Base-by-base conservation (phyloP, 306 rosid genomes). In the Cucurbita maxima region DNA sequence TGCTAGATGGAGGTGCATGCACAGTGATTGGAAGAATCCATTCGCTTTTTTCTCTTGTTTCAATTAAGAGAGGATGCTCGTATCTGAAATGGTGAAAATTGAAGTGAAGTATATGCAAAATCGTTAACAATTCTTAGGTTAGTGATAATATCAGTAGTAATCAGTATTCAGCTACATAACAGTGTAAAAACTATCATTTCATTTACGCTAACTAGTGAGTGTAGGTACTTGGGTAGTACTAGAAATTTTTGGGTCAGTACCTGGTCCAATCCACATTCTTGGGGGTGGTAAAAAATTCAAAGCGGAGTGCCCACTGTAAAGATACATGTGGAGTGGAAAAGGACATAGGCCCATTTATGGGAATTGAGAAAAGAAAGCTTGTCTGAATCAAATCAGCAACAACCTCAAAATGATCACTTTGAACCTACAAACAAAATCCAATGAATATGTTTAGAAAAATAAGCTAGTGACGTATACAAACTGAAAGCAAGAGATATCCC, bases 311-410 rank as follows among this genome's bases (percentile, higher is more conserved):
- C 99, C 99, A 95, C 77, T 84, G 90, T 68, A 95, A 93, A 73
- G 96, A 85, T 75, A 95, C 96, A 62, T 82, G 96, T 55, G 95
- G 91, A 84, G 99, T 95, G 77, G 96, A 84, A 87, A 95, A 91
- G 37, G 96, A 89, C 99, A 95, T 95, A 19, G 99, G 99, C 52
- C 99, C 99, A 83, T 95, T 97, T 96, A 84, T 88, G 41, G 99
- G 99, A 76, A 95, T 81, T 43, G 99, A 95, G 73, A 95, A 95
- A n/a, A 95, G 91, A 80, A 95, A 95, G 83, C 99, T 89, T 77
- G 99, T 89, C 83, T 95, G 99, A 73, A 87, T 76, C 82, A 95
- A 82, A 86, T 91, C 99, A 0, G 97, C 96, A 80, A 95, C 97
- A 58, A 95, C 96, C 89, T 95, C 99, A 37, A 83, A 86, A 82